A percentile compares a stretch with the other conserved stretches of the same genome.
These are phyloP conservation scores for Fomitopsis pinicola DNA, from an alignment of 1,284 basidiomycete genomes.

Conservation along the genomic window DNA sequence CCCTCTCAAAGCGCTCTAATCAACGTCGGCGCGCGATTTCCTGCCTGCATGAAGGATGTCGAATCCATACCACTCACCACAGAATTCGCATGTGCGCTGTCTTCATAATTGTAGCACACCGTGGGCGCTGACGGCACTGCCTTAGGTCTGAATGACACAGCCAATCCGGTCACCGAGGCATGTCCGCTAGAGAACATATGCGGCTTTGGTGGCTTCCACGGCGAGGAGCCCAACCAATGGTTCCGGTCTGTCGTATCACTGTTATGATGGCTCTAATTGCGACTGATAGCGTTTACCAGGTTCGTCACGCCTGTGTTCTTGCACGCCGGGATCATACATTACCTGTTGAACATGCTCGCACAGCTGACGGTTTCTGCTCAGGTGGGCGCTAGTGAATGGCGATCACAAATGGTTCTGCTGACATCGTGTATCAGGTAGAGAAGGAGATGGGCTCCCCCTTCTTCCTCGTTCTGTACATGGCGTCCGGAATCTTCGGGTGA, in stretches of 20 bases:
- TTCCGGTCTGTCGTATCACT: slow-evolving; percentile 55
- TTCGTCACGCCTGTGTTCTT: slow-evolving; percentile 87
- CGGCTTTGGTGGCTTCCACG: slow-evolving; percentile 82
- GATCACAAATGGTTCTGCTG: not conserved
- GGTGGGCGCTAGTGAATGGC: slow-evolving; percentile 35
- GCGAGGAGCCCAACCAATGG: slow-evolving; percentile 74
- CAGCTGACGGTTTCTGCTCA: slow-evolving; percentile 79
- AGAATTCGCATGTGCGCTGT: slow-evolving; percentile 56
- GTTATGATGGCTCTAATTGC: not conserved
- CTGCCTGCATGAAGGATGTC: slow-evolving; percentile 82
- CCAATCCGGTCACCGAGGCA: slow-evolving; percentile 62
- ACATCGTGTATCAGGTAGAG: slow-evolving; percentile 54
- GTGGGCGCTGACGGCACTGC: not conserved
- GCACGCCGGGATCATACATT: slow-evolving; percentile 89
- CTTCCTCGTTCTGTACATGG: slow-evolving; percentile 81
- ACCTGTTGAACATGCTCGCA: slow-evolving; percentile 86
- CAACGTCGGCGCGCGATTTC: slow-evolving; percentile 89
- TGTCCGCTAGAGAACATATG: slow-evolving; percentile 85
- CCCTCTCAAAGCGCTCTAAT: slow-evolving; percentile 85
- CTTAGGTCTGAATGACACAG: slow-evolving; percentile 70
- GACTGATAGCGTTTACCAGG: slow-evolving; percentile 31
- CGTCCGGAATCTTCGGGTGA: slow-evolving; percentile 88
- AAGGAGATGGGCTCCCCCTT: slow-evolving; percentile 82
- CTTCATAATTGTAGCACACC: not conserved
- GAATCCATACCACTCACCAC: slow-evolving; percentile 55